Percentiles rank a stretch among this genome's conserved stretches.
These are phyloP conservation scores for Rosa multiflora DNA, from an alignment of 306 rosid species.

Conservation along the genomic window DNA sequence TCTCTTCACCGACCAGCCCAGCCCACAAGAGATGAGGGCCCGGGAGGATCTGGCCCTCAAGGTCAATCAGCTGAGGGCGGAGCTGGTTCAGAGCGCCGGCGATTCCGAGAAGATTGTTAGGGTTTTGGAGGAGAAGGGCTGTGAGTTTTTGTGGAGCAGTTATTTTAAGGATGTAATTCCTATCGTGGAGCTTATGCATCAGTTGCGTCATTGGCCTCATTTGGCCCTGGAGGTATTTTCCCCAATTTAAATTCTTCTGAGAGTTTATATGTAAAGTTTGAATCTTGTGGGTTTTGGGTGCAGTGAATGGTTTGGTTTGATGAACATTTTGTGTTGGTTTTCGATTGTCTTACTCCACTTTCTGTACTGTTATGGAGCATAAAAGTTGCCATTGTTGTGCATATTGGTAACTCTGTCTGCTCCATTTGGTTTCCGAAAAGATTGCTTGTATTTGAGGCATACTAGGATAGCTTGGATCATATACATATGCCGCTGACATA, in stretches of 20 bases:
- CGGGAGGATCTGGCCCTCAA: conserved; percentile 15
- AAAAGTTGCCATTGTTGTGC: neutral
- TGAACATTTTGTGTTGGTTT: neutral
- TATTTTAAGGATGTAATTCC: conserved; percentile 14
- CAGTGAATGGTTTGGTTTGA: conserved; percentile 2
- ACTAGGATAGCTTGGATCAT: neutral
- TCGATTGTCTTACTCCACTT: neutral
- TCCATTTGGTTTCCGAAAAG: conserved; percentile 4
- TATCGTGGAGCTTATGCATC: conserved; percentile 45
- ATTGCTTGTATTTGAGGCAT: neutral
- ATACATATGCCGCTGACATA: neutral
- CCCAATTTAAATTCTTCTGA: neutral
- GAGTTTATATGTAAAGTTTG: neutral
- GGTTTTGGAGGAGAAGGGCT: conserved; percentile 38
- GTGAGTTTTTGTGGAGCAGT: conserved; percentile 17
- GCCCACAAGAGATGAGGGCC: neutral
- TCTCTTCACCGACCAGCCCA: conserved; percentile 27
- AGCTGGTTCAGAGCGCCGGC: conserved; percentile 34
- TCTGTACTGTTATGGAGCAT: neutral
- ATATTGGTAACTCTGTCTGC: neutral
- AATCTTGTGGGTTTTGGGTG: conserved; percentile 3
- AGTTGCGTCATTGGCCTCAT: conserved; percentile 48
- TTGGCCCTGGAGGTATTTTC: conserved; percentile 52
- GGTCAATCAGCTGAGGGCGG: conserved; percentile 30
- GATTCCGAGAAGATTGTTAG: conserved; percentile 25